Evolutionary conservation across 129 eudicot genomes (phyloP).

Genomic region (Escallonia rubra): DNA sequence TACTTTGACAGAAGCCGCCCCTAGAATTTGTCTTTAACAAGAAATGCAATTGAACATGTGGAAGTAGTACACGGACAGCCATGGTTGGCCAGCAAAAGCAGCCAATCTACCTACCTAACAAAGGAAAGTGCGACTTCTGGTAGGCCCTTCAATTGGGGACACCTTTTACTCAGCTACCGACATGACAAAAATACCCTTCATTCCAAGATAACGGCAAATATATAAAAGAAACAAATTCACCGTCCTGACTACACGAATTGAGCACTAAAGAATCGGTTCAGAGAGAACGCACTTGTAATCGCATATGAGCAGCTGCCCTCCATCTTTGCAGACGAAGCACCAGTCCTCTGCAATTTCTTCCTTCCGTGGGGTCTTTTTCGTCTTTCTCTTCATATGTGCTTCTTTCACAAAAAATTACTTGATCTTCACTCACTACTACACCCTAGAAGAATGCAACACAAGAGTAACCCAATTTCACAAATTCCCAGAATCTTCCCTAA

Average conservation of each 20-base stretch:
- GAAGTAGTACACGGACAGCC: too few species aligned
- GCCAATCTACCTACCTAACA: too few species aligned
- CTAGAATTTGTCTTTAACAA: too few species aligned
- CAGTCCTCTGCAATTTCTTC: slow-evolving; percentile 63
- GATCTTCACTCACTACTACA: too few species aligned
- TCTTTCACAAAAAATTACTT: background rate
- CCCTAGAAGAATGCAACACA: too few species aligned
- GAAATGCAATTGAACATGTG: too few species aligned
- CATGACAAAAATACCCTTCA: slow-evolving; percentile 28
- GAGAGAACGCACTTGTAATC: slow-evolving; percentile 54
- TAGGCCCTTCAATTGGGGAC: background rate
- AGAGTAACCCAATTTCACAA: too few species aligned
- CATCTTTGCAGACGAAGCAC: slow-evolving; percentile 84
- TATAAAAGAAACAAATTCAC: background rate
- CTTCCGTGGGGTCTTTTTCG: slow-evolving; percentile 18
- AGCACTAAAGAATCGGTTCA: background rate
- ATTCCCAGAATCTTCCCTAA: too few species aligned
- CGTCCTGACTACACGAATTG: background rate
- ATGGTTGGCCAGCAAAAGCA: too few species aligned
- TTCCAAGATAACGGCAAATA: slow-evolving; percentile 1
- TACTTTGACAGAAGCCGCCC: too few species aligned
- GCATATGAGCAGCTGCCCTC: slow-evolving; percentile 56
- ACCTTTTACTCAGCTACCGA: background rate
- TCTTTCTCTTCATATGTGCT: slow-evolving; percentile 14
- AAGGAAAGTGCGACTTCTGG: too few species aligned